Percentiles rank a stretch among this genome's conserved stretches.
phyloP scores from a whole-genome alignment of 257 asterid species.

The Solanum ahanhuiri region DNA sequence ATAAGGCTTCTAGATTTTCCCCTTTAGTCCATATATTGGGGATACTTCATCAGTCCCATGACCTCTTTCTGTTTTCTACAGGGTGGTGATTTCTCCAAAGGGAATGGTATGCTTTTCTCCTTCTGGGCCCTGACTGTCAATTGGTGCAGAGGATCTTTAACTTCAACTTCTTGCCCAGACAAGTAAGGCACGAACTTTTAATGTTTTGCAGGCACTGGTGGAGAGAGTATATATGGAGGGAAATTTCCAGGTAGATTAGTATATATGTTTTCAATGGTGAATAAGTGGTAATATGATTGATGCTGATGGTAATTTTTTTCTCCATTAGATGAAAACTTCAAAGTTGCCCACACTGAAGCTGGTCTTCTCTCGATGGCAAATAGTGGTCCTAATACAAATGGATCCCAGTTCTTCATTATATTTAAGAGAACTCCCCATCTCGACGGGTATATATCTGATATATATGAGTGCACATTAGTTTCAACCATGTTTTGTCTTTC shows the following conservation, averaged over 20 bases:
- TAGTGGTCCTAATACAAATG: slow-evolving; percentile 88
- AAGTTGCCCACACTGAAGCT: slow-evolving; percentile 55
- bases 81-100: slow-evolving; percentile 98
- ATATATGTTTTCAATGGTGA: neutral
- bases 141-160: slow-evolving; percentile 46
- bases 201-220: slow-evolving; percentile 99
- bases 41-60: neutral
- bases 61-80: slow-evolving; percentile 22
- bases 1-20: neutral
- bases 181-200: slow-evolving; percentile 62
- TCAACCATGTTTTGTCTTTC: neutral
- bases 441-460: slow-evolving; percentile 54
- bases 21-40: neutral
- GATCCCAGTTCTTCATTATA: slow-evolving; percentile 89
- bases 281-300: slow-evolving; percentile 1
- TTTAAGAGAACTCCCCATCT: slow-evolving; percentile 93
- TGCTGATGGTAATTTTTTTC: neutral
- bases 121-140: slow-evolving; percentile 53
- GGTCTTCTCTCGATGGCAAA: slow-evolving; percentile 99
- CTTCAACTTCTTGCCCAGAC: slow-evolving; percentile 62
- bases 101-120: slow-evolving; percentile 74
- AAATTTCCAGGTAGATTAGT: slow-evolving; percentile 64
- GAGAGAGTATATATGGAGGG: slow-evolving; percentile 97
- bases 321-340: slow-evolving; percentile 82
- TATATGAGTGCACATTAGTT: neutral